phyloP scores from a whole-genome alignment of 2,329 filamentous ascomycete species.

The Helotiales sp. region DNA sequence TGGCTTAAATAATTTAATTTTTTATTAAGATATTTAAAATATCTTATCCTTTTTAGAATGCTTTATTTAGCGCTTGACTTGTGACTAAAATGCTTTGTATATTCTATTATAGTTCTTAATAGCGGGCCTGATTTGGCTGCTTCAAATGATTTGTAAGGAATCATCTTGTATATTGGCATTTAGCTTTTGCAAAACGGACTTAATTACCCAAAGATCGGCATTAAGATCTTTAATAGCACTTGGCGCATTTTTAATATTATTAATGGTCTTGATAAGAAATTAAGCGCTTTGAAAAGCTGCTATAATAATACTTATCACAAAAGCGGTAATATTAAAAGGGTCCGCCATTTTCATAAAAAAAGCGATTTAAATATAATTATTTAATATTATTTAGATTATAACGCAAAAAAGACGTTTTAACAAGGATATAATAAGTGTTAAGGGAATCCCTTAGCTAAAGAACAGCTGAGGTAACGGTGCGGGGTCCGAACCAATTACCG shows the following conservation, averaged over 20 bases:
- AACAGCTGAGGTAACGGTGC: background rate
- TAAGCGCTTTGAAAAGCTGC: conserved; percentile 7
- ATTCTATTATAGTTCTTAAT: background rate
- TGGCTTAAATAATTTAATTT: background rate
- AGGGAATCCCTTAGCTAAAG: background rate
- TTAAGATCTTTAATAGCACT: conserved; percentile 1
- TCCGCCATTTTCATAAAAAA: background rate
- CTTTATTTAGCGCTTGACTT: background rate
- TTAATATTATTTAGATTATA: background rate
- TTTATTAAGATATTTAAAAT: background rate
- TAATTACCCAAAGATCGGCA: background rate
- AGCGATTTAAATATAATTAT: background rate
- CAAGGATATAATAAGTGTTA: background rate
- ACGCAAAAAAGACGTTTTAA: background rate
- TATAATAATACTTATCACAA: background rate
- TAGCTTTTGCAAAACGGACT: background rate
- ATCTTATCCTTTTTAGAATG: background rate
- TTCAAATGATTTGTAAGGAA: background rate
- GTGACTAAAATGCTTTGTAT: background rate
- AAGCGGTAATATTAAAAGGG: conserved; percentile 5
- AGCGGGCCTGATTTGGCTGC: conserved; percentile 1
- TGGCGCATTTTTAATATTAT: conserved; percentile 7
- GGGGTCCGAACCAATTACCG: background rate
- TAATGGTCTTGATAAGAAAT: conserved; percentile 4
- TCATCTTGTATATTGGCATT: background rate